Conservation (phyloP, 495 filamentous ascomycete species). For the Neurospora sp. region DNA sequence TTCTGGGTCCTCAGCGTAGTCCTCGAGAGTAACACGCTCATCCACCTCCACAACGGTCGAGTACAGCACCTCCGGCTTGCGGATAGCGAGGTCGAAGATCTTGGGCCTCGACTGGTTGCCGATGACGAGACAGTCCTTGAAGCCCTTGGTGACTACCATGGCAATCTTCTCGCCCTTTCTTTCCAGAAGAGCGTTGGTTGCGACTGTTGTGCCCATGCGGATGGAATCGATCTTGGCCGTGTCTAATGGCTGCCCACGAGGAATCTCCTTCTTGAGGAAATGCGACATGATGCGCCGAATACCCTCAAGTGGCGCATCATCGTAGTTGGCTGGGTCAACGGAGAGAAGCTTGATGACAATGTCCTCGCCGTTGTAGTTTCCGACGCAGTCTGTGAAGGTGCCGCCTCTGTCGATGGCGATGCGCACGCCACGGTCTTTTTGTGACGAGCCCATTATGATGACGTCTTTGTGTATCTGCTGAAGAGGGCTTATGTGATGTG, state of each 20-base stretch:
- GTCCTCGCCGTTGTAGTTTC: constrained; percentile 54
- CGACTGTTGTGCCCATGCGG: constrained; percentile 84
- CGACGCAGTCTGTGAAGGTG: constrained; percentile 64
- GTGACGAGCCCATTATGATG: constrained; percentile 2
- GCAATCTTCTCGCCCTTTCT: constrained; percentile 89
- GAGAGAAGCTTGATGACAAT: constrained; percentile 82
- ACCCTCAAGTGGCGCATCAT: constrained; percentile 81
- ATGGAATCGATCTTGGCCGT: constrained; percentile 76
- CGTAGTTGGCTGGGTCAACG: constrained; percentile 82
- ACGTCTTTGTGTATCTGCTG: background rate
- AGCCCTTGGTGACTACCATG: constrained; percentile 84
- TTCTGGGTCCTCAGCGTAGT: constrained; percentile 75
- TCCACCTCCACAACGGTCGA: constrained; percentile 67
- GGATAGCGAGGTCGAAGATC: constrained; percentile 76
- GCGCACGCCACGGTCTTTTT: constrained; percentile 36
- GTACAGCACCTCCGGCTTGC: constrained; percentile 70
- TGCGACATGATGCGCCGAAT: constrained; percentile 82
- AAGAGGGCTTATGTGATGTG: background rate
- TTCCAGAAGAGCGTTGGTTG: constrained; percentile 83
- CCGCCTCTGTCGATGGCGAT: constrained; percentile 59
- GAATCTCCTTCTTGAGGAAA: constrained; percentile 65
- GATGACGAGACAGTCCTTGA: constrained; percentile 82
- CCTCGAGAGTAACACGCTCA: constrained; percentile 78
- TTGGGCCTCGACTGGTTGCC: constrained; percentile 75
- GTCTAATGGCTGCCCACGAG: constrained; percentile 71